Percentiles rank a stretch among this genome's conserved stretches.
Evolutionary conservation across 805 yeast species (phyloP).

Genomic region (Monosporozyma siamensis): DNA sequence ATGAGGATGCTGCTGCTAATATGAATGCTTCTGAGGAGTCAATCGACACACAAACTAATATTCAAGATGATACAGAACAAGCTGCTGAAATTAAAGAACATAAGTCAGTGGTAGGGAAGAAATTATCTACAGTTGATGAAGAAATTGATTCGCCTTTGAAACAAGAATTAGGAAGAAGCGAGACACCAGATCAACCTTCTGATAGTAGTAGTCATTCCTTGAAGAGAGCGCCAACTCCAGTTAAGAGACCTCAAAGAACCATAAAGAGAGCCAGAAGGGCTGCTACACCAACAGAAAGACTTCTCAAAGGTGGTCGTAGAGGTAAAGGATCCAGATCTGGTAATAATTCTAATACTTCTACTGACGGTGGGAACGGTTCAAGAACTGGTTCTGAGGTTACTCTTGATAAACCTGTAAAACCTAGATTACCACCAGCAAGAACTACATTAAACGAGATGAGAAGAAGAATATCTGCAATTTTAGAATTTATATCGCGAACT

Average conservation of each 20-base stretch:
- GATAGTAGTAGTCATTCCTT: neutral
- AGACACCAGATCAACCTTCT: constrained; percentile 1
- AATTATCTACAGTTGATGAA: neutral
- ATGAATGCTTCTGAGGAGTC: neutral
- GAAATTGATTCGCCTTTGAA: neutral
- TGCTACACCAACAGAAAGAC: constrained; percentile 11
- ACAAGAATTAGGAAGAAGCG: neutral
- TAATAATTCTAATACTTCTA: constrained; percentile 7
- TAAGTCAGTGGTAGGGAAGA: neutral
- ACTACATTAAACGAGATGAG: constrained; percentile 76
- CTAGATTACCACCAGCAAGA: constrained; percentile 71
- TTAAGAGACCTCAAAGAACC: constrained; percentile 8
- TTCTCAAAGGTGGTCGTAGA: constrained; percentile 10
- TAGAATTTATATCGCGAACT: constrained; percentile 83
- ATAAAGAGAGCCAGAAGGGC: constrained; percentile 10
- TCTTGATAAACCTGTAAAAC: constrained; percentile 66
- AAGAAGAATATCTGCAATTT: constrained; percentile 76
- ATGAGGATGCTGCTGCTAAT: neutral
- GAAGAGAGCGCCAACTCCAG: neutral
- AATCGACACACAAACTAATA: neutral
- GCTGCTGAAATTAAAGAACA: neutral
- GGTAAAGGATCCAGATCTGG: neutral
- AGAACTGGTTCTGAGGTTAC: constrained; percentile 32
- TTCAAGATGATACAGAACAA: neutral
- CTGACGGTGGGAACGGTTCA: constrained; percentile 4